phyloP scores from a whole-genome alignment of 2,329 filamentous ascomycete genomes.

The Boeremia lycopersici region DNA sequence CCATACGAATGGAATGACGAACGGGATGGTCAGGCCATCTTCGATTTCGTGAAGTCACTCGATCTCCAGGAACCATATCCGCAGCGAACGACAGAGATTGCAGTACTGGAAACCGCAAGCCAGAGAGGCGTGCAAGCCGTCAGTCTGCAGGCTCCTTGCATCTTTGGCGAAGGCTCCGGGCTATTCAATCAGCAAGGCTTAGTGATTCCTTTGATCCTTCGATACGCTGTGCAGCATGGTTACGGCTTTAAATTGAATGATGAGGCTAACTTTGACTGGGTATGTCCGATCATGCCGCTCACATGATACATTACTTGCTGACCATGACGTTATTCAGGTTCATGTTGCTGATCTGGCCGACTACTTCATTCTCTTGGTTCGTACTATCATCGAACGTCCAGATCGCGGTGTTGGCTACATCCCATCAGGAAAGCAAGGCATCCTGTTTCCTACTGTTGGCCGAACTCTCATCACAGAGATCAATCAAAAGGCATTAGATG shows the following conservation, averaged over 20 bases:
- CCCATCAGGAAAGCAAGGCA: slow-evolving; percentile 18
- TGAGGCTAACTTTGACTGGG: slow-evolving; percentile 26
- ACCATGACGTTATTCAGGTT: not conserved
- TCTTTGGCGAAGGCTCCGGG: slow-evolving; percentile 26
- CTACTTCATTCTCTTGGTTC: slow-evolving; percentile 20
- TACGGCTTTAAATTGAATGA: slow-evolving; percentile 28
- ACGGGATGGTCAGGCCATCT: slow-evolving; percentile 9
- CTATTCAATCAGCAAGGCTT: slow-evolving; percentile 21
- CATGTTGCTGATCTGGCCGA: slow-evolving; percentile 25
- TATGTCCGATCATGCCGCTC: not conserved
- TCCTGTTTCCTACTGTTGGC: slow-evolving; percentile 21
- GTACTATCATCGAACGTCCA: slow-evolving; percentile 21
- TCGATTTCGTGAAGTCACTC: slow-evolving; percentile 16
- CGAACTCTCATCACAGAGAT: slow-evolving; percentile 21
- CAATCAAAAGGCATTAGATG: slow-evolving; percentile 18
- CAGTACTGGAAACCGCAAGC: slow-evolving; percentile 14
- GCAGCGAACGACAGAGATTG: slow-evolving; percentile 23
- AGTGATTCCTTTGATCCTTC: slow-evolving; percentile 21
- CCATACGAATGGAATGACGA: slow-evolving; percentile 25
- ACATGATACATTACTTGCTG: not conserved
- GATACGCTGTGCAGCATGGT: slow-evolving; percentile 23
- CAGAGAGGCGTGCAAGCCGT: slow-evolving; percentile 20
- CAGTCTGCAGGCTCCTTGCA: slow-evolving; percentile 21
- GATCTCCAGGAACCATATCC: slow-evolving; percentile 16
- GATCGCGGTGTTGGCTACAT: slow-evolving; percentile 23